Base-by-base conservation (phyloP, 192 early-diverging fungal genomes). In the Coemansia sp. region DNA sequence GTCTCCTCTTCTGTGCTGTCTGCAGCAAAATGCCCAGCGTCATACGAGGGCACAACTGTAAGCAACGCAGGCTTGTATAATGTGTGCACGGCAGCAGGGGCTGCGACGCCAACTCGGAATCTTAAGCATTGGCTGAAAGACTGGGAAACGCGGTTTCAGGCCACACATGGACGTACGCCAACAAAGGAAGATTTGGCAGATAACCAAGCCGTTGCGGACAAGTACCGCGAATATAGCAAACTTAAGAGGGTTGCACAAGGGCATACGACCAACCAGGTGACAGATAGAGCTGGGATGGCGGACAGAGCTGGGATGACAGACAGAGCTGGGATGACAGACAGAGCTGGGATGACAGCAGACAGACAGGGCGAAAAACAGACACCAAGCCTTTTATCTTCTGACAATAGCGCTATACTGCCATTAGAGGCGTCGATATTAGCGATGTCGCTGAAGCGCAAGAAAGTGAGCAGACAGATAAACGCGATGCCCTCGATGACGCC, bases 51-150 rank as follows among this genome's bases (percentile, higher is more conserved):
- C 38, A 14, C 38, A 58, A 41, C 41, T 32, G 56, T 18, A 7
- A 9, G 22, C 32, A 12, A 34, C 9, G 14, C 0, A 22, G 10
- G 28, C 30, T 56, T 21, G 30, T 21, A 56, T 16, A 44, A 44
- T 9, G 38, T 44, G 38, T 9, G 31, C 32, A 38, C 50, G 18
- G 24, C 48, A 3, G 4, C 38, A 10, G 56, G 52, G 52, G 41
- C 49, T n/a, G 64, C 60, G 23, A 47, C 65, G 19, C 57, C 47
- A 5, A 50, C 67, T 31, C 62, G 57, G 24, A 49, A 69, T 24
- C 72, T 80, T 49, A 80, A 80, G 62, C 68, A 80, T 26, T 71
- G 74, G 60, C 65, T 80, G 47, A 80, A 80, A 49, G 52, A 47
- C 53, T 80, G 77, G 77, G 77, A 80, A 54, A 65, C 68, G 1